Percentiles rank a stretch among this genome's conserved stretches.
phyloP scores from a whole-genome alignment of 2,329 filamentous ascomycete species.

The Penicillium hesseltinei region DNA sequence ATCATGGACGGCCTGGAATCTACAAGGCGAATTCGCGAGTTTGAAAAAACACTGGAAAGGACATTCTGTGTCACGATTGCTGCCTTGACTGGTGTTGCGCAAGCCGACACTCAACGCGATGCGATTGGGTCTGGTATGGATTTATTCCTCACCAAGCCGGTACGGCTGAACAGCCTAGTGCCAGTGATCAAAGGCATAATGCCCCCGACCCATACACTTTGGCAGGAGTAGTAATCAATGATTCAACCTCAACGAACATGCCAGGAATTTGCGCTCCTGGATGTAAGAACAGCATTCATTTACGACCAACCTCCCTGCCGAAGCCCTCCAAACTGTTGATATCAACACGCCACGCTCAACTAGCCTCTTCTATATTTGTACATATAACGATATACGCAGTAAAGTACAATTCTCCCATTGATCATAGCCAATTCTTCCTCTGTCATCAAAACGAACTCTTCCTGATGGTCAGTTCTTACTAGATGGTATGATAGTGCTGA shows the following conservation, averaged over 20 bases:
- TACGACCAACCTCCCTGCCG: background rate
- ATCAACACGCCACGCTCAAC: background rate
- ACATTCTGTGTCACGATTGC: conserved; percentile 19
- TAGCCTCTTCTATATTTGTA: background rate
- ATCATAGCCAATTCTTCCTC: background rate
- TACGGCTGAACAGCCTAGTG: conserved; percentile 9
- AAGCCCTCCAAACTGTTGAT: no score
- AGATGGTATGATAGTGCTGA: background rate
- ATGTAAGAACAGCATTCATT: background rate
- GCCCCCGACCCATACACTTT: background rate
- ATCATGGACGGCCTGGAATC: conserved; percentile 37
- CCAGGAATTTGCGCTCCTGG: background rate
- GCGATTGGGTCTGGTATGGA: conserved; percentile 32
- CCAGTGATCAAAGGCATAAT: conserved; percentile 3
- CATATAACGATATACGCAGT: background rate
- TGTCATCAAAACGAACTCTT: background rate
- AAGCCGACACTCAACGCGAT: conserved; percentile 27
- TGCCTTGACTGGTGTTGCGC: conserved; percentile 32
- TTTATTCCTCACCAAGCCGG: conserved; percentile 32
- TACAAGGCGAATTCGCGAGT: conserved; percentile 28
- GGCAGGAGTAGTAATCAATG: background rate
- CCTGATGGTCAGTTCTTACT: background rate
- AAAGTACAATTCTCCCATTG: background rate
- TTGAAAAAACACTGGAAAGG: conserved; percentile 15
- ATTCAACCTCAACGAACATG: background rate